phyloP scores from a whole-genome alignment of 495 filamentous ascomycete species.

The Rhypophila decipiens region DNA sequence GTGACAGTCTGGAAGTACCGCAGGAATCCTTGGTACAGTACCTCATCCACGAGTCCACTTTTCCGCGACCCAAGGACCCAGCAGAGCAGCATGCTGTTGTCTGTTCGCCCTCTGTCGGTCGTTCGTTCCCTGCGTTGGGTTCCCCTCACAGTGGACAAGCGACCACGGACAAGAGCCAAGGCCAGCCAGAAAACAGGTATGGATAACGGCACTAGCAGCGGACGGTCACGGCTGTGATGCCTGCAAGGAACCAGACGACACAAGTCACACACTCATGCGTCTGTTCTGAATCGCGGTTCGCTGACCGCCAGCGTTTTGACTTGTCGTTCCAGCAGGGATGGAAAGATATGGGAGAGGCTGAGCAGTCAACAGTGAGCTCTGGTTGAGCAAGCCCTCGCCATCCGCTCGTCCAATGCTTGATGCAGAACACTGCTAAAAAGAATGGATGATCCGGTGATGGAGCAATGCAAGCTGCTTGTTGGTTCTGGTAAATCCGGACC shows the following conservation, averaged over 20 bases:
- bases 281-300: constrained; percentile 13
- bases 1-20: constrained; percentile 22
- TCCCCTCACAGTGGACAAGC: background rate
- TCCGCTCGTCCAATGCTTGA: constrained; percentile 2
- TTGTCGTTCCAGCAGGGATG: no score
- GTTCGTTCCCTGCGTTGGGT: background rate
- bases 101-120: no score
- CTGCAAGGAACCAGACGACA: constrained; percentile 11
- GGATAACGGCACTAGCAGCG: constrained; percentile 18
- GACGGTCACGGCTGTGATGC: constrained; percentile 7
- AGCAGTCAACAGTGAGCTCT: no score
- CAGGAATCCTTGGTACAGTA: constrained; percentile 16
- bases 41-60: constrained; percentile 8
- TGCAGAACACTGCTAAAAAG: constrained; percentile 2
- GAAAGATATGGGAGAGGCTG: no score
- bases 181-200: constrained; percentile 1
- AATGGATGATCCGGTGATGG: no score
- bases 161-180: background rate
- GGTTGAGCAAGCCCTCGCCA: no score
- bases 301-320: constrained; percentile 14
- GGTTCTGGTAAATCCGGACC: no score
- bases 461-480: no score
- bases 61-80: no score
- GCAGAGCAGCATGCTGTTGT: no score
- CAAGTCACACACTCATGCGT: no score